Evolutionary conservation across 2,329 filamentous ascomycete species (phyloP).

Genomic region (Trichoderma harzianum): DNA sequence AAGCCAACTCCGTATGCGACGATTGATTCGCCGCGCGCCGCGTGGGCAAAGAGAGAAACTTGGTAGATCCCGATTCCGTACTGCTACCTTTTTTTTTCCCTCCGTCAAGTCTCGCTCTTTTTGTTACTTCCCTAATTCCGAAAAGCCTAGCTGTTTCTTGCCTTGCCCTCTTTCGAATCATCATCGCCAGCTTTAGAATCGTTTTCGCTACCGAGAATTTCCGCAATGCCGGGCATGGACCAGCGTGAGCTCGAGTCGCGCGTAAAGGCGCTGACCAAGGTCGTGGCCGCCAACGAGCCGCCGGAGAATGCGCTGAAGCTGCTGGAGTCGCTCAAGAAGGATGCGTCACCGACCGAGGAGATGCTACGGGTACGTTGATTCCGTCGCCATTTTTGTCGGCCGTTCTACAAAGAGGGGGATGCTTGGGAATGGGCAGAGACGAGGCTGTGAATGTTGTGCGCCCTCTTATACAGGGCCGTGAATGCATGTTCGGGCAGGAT

Average conservation of each 20-base stretch:
- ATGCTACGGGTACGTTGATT: conserved; percentile 63
- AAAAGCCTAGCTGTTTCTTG: background rate
- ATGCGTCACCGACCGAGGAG: conserved; percentile 81
- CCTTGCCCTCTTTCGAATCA: background rate
- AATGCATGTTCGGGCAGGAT: background rate
- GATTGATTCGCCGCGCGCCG: conserved; percentile 12
- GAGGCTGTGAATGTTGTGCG: background rate
- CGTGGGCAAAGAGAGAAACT: background rate
- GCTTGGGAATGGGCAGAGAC: background rate
- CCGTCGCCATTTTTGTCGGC: background rate
- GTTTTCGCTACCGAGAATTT: background rate
- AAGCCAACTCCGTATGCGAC: conserved; percentile 1
- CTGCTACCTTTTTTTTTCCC: background rate
- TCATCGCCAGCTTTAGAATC: background rate
- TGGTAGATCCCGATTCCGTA: background rate
- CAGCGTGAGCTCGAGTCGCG: conserved; percentile 75
- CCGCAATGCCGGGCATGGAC: conserved; percentile 55
- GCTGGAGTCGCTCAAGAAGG: conserved; percentile 74
- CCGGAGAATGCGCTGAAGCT: conserved; percentile 68
- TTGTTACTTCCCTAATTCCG: background rate
- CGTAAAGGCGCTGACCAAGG: conserved; percentile 78
- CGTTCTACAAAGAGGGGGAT: background rate
- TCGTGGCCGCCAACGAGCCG: conserved; percentile 70
- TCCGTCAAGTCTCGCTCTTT: background rate
- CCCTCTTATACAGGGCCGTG: background rate